Evolutionary conservation across 768 basidiomycete genomes (phyloP).

Genomic region (Amanita inopinata): DNA sequence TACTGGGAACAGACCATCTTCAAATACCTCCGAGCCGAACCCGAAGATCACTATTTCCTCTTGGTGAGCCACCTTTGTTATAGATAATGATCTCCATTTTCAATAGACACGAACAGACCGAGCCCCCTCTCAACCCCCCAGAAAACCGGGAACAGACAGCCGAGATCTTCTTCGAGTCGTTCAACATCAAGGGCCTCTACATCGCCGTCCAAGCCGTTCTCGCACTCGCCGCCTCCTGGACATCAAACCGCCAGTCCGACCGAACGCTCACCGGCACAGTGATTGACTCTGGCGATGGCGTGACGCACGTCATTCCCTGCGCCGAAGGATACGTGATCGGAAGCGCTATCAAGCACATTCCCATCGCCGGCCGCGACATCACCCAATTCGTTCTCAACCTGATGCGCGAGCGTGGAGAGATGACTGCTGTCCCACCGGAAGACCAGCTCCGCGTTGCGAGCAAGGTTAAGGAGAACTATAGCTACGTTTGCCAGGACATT

Average conservation of each 20-base stretch:
- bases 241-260: constrained; percentile 80
- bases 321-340: constrained; percentile 99
- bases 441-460: constrained; percentile 88
- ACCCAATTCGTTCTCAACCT: constrained; percentile 93
- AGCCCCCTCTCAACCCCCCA: constrained; percentile 94
- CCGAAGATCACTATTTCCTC: constrained; percentile 97
- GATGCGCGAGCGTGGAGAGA: constrained; percentile 92
- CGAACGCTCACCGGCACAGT: constrained; percentile 94
- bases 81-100: background rate
- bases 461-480: constrained; percentile 96
- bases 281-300: constrained; percentile 98
- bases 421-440: constrained; percentile 82
- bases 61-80: constrained; percentile 48
- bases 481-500: constrained; percentile 98
- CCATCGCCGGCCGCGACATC: constrained; percentile 97
- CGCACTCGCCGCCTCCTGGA: constrained; percentile 96
- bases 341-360: constrained; percentile 97
- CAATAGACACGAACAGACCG: constrained; percentile 66
- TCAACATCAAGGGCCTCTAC: constrained; percentile 97
- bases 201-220: constrained; percentile 99
- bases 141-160: constrained; percentile 99
- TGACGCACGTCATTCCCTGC: constrained; percentile 93
- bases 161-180: constrained; percentile 99
- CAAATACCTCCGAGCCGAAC: constrained; percentile 97
- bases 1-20: constrained; percentile 99